A percentile compares a stretch with the other conserved stretches of the same genome.
Conservation (phyloP, 2,329 filamentous ascomycete species). For the Penicillium sp. region DNA sequence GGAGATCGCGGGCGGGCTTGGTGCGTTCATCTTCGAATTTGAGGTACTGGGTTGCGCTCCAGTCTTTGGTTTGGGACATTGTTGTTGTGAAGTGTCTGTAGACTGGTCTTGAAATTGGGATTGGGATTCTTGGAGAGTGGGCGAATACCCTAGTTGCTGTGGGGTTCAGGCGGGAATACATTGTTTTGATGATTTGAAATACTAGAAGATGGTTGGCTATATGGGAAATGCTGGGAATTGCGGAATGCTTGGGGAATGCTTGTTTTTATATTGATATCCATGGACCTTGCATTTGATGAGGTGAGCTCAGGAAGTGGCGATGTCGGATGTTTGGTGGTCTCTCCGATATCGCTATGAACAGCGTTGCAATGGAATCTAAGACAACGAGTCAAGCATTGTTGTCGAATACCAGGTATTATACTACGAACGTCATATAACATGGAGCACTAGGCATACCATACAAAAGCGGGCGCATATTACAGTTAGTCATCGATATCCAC, state of each 20-base stretch:
- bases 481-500: too few relatives aligned
- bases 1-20: constrained; percentile 53
- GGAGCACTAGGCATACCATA: too few relatives aligned
- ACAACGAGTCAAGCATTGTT: background rate
- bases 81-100: background rate
- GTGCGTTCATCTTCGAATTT: constrained; percentile 56
- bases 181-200: background rate
- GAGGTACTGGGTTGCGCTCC: constrained; percentile 58
- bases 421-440: too few relatives aligned
- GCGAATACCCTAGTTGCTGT: background rate
- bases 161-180: background rate
- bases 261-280: background rate
- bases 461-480: too few relatives aligned
- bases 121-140: background rate
- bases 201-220: background rate
- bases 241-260: background rate
- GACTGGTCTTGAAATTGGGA: background rate
- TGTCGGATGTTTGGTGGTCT: background rate
- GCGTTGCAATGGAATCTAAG: background rate
- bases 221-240: background rate
- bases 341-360: background rate
- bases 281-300: background rate
- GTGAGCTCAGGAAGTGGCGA: background rate
- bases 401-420: too few relatives aligned
- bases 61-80: constrained; percentile 37